Evolutionary conservation across 176 grass and related monocot species (phyloP).

Genomic region (Calamus simplicifolius): DNA sequence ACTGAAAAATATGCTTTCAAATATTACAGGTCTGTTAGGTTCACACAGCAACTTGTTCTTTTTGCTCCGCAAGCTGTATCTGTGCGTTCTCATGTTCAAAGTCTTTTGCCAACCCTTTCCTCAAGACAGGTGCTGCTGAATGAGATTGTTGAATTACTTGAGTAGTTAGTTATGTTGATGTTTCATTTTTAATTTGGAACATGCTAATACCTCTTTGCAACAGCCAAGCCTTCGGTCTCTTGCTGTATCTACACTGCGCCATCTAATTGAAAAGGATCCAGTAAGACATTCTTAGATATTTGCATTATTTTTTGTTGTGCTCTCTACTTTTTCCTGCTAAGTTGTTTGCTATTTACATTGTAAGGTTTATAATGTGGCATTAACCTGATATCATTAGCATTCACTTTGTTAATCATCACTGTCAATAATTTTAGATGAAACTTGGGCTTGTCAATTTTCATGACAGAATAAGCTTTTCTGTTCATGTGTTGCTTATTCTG

Average conservation of each 20-base stretch:
- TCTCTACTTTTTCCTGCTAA: background rate
- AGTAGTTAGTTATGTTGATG: slow-evolving; percentile 13
- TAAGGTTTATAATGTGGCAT: too few species aligned
- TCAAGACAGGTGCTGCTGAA: slow-evolving; percentile 66
- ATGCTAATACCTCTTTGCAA: slow-evolving; percentile 24
- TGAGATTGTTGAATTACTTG: background rate
- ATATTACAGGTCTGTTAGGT: slow-evolving; percentile 83
- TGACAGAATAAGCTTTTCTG: too few species aligned
- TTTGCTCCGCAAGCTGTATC: slow-evolving; percentile 97
- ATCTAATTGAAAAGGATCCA: slow-evolving; percentile 88
- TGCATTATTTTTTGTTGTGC: background rate
- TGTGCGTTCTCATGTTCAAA: slow-evolving; percentile 79
- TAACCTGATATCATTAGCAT: too few species aligned
- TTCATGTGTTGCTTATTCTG: too few species aligned
- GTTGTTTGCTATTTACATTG: background rate
- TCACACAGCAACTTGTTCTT: slow-evolving; percentile 96
- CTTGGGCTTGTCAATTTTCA: too few species aligned
- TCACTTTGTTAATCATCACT: too few species aligned
- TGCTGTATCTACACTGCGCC: slow-evolving; percentile 62
- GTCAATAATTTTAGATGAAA: too few species aligned
- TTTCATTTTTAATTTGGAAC: slow-evolving; percentile 12
- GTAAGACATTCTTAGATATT: slow-evolving; percentile 39
- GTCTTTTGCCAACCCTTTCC: slow-evolving; percentile 75
- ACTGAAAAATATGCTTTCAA: background rate
- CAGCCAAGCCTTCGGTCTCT: slow-evolving; percentile 93